Conservation (phyloP, 176 grass and related monocot genomes). For the Aegilops umbellulata region DNA sequence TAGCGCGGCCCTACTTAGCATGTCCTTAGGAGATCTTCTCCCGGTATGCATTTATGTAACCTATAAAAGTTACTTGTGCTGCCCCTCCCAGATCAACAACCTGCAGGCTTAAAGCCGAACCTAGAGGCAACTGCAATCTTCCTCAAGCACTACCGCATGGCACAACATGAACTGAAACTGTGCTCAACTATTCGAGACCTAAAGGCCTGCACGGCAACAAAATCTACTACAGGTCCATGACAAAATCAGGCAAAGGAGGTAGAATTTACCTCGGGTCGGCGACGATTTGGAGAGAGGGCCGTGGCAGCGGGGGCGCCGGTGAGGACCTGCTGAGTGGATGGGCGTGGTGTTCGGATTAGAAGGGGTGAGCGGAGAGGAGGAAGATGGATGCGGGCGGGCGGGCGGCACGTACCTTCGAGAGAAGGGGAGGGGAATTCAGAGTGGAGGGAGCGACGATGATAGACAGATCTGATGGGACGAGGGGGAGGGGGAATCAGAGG, state of each 20-base stretch:
- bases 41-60: not conserved
- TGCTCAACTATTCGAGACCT: not conserved
- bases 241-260: not conserved
- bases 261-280: not conserved
- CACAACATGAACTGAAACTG: not conserved
- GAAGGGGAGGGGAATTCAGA: not conserved
- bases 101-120: not conserved
- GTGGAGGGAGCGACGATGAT: not conserved
- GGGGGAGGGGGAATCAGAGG: not conserved
- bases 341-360: not conserved
- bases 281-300: not conserved
- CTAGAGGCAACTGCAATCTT: not conserved
- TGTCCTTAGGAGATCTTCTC: not conserved
- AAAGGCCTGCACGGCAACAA: not conserved
- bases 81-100: not conserved
- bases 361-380: not conserved
- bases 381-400: not conserved
- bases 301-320: not conserved
- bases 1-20: not conserved
- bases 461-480: not conserved
- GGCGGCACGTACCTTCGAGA: conserved; percentile 3
- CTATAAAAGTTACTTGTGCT: not conserved
- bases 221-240: not conserved
- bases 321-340: not conserved
- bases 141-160: not conserved